These are phyloP conservation scores for Prunus dulcis DNA, from an alignment of 306 rosid species.

Conservation along the genomic window DNA sequence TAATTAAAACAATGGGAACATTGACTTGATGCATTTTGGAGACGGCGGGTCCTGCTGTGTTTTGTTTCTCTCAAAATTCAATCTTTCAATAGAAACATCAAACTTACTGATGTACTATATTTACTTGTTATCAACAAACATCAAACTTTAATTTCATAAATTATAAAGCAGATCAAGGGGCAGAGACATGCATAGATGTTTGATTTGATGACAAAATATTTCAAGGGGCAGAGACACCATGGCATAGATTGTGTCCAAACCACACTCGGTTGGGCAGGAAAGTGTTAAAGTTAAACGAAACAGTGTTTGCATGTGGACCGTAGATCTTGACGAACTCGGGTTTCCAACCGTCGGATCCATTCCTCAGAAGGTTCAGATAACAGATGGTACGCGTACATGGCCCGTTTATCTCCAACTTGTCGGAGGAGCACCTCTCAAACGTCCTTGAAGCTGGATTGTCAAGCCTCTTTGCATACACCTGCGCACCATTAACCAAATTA, in stretches of 20 bases:
- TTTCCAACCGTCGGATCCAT: slow-evolving; percentile 5
- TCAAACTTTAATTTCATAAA: too few relatives aligned
- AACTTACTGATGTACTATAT: too few relatives aligned
- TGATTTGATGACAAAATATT: too few relatives aligned
- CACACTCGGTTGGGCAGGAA: neutral
- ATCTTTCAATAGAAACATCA: too few relatives aligned
- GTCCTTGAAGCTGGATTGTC: neutral
- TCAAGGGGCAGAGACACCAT: neutral
- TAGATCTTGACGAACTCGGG: slow-evolving; percentile 5
- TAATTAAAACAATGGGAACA: too few relatives aligned
- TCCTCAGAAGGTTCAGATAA: slow-evolving; percentile 3
- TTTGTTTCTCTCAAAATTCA: too few relatives aligned
- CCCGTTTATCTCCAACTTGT: neutral
- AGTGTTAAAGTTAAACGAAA: neutral
- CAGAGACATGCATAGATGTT: too few relatives aligned
- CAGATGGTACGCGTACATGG: neutral
- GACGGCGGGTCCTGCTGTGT: too few relatives aligned
- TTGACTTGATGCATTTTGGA: too few relatives aligned
- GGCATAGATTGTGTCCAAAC: slow-evolving; percentile 1
- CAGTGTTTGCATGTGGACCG: neutral
- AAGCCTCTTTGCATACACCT: neutral
- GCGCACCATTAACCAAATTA: neutral
- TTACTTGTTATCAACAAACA: too few relatives aligned
- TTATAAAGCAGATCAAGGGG: too few relatives aligned
- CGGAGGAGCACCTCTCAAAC: slow-evolving; percentile 5